Base-by-base conservation (phyloP, 1,284 basidiomycete species). In the Cryptococcus sp. region DNA sequence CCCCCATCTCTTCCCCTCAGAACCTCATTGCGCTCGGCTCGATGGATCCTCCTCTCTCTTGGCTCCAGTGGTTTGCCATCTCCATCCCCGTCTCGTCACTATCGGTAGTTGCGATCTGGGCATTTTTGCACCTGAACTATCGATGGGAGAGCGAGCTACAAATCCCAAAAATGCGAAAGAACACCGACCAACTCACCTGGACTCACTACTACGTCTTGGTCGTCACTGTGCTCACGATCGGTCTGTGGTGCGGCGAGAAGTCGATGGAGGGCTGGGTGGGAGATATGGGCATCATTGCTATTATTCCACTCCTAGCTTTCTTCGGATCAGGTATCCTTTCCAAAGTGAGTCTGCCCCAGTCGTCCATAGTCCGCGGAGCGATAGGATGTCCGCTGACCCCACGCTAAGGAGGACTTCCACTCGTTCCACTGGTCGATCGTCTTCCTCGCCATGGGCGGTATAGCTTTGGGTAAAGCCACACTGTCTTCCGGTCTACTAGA, bases 231-330 rank as follows among this genome's bases (percentile, higher is more conserved):
- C 76, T 84, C 45, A 99, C 95, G 1, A 99, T 99, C 66, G 84
- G 74, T 10, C 79, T 99, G 50, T 98, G 95, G 94, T 96, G 93
- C 74, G 77, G 93, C 38, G 94, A 91, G 70, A 89, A 91, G 73
- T 81, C 83, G 69, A 85, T 99, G 59, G 87, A 96, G 74, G 78
- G 81, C 20, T 81, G 82, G 47, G 82, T 99, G 1, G 96, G 96
- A 13, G 94, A 99, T 76, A 99, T 99, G 94, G 93, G 95, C 23
- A 84, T 98, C 69, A 94, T 99, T 68, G 95, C 95, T 0, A 88
- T 99, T 66, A 83, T 99, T 40, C 96, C 95, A 0, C 85, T 99
- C 60, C 84, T 98, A 3, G 87, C 91, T 8, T 98, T 98, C 82
- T 99, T 99, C 78, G 90, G 91, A 2, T 92, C 93, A 0, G 92